Conservation (phyloP, 1,284 basidiomycete genomes). For the Chiua sp. region DNA sequence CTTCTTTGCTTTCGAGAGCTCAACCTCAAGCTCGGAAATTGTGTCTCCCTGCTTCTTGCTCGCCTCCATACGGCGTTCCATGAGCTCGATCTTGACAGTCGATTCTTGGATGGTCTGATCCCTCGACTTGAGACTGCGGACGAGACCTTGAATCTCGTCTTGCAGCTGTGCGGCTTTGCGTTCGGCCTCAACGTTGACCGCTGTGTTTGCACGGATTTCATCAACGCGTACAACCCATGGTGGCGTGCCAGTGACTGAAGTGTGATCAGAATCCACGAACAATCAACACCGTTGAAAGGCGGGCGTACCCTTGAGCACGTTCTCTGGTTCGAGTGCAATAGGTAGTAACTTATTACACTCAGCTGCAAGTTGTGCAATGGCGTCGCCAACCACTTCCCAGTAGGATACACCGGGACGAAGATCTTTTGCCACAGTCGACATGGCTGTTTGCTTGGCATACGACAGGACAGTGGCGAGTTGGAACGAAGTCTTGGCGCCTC, state of each 20-base stretch:
- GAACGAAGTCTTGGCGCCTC: constrained; percentile 78
- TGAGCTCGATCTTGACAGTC: constrained; percentile 91
- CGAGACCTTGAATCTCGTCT: constrained; percentile 89
- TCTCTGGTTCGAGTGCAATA: constrained; percentile 76
- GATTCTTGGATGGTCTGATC: constrained; percentile 93
- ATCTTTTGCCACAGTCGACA: constrained; percentile 72
- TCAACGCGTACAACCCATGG: constrained; percentile 92
- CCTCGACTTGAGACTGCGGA: constrained; percentile 82
- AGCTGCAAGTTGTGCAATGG: constrained; percentile 70
- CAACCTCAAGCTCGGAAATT: constrained; percentile 81
- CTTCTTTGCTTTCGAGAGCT: constrained; percentile 81
- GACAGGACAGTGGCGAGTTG: constrained; percentile 72
- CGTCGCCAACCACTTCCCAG: constrained; percentile 80
- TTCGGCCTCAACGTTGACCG: constrained; percentile 92
- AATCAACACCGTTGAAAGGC: background rate
- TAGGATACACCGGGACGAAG: constrained; percentile 66
- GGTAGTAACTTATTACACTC: constrained; percentile 77
- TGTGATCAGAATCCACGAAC: background rate
- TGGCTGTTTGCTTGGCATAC: constrained; percentile 75
- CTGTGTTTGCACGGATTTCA: constrained; percentile 84
- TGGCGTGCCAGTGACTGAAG: constrained; percentile 72
- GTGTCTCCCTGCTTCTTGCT: constrained; percentile 89
- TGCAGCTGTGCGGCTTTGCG: constrained; percentile 83
- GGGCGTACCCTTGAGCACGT: constrained; percentile 74
- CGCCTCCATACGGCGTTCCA: constrained; percentile 91